Conservation (phyloP, 1,284 basidiomycete genomes). For the Tylopilus orsonianus region DNA sequence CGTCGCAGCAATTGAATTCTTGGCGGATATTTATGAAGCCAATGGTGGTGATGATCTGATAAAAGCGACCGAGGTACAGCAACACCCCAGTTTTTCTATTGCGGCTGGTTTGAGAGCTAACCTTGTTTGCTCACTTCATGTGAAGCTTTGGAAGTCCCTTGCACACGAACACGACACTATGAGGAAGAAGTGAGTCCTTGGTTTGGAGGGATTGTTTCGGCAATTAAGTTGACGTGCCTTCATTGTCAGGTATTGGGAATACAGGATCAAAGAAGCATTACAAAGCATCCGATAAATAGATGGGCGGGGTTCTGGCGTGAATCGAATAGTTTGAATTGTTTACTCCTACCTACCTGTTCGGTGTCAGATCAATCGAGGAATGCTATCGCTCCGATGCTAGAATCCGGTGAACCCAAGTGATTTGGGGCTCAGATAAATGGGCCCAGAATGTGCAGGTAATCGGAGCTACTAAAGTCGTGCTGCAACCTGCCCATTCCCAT, state of each 20-base stretch:
- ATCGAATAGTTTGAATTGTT: constrained; percentile 5
- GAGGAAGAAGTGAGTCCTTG: constrained; percentile 64
- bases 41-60: constrained; percentile 42
- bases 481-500: constrained; percentile 22
- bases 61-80: constrained; percentile 27
- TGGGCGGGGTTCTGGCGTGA: constrained; percentile 7
- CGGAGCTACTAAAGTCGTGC: constrained; percentile 27
- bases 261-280: constrained; percentile 47
- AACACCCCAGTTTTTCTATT: background rate
- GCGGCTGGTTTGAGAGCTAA: constrained; percentile 11
- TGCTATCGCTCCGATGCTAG: background rate
- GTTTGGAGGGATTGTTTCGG: constrained; percentile 15
- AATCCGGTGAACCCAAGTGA: background rate
- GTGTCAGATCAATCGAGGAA: constrained; percentile 1
- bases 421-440: background rate
- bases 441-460: constrained; percentile 1
- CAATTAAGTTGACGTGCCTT: constrained; percentile 29
- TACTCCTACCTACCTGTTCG: background rate
- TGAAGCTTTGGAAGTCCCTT: constrained; percentile 69
- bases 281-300: constrained; percentile 27
- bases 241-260: constrained; percentile 42
- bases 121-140: constrained; percentile 9
- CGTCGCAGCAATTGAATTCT: constrained; percentile 78
- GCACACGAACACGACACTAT: constrained; percentile 75
- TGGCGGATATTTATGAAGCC: constrained; percentile 75